These are phyloP conservation scores for Solanum sparsipilum DNA, from an alignment of 257 asterid genomes.

Conservation along the genomic window DNA sequence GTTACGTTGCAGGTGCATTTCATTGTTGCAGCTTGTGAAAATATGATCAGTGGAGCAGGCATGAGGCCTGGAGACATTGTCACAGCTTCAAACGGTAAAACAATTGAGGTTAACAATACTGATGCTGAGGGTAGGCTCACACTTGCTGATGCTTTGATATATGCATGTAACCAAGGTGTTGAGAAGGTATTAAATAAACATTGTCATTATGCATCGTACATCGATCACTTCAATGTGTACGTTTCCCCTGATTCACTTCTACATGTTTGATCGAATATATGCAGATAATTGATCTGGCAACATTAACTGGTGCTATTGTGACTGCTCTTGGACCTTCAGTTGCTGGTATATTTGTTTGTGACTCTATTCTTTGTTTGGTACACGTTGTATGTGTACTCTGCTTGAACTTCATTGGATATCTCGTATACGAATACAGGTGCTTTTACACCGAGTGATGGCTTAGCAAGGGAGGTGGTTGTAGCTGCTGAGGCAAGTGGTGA, in stretches of 20 bases:
- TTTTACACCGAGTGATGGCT: no score
- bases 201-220: not conserved
- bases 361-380: no score
- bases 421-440: no score
- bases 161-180: conserved; percentile 92
- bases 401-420: no score
- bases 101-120: conserved; percentile 95
- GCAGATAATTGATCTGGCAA: no score
- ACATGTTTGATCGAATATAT: no score
- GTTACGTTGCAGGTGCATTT: conserved; percentile 63
- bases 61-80: conserved; percentile 91
- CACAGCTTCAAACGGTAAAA: conserved; percentile 93
- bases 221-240: not conserved
- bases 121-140: conserved; percentile 99
- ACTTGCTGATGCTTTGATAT: conserved; percentile 92
- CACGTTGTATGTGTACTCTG: no score
- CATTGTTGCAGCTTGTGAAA: conserved; percentile 93
- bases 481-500: no score
- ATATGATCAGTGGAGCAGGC: conserved; percentile 94
- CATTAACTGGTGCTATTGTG: no score
- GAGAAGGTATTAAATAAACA: conserved; percentile 46
- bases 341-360: no score
- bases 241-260: not conserved
- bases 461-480: no score
- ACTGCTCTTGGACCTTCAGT: no score